Evolutionary conservation across 2,329 filamentous ascomycete genomes (phyloP).

Genomic region (Fusarium duplospermum): DNA sequence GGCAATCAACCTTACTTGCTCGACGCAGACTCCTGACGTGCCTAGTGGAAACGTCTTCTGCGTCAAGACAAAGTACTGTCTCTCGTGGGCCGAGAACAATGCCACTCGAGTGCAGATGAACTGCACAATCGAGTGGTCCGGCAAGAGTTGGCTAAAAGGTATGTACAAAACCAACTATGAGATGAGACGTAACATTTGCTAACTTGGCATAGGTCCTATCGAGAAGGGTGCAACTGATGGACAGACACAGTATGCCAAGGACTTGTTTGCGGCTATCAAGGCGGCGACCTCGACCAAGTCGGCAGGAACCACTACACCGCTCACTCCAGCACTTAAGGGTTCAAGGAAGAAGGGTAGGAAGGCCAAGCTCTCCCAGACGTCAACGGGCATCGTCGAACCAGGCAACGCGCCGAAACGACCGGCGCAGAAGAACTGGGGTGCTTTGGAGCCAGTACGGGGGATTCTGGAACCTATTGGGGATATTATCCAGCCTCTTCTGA

Average conservation of each 20-base stretch:
- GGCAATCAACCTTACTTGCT: conserved; percentile 82
- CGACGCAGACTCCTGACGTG: conserved; percentile 92
- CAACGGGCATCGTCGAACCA: conserved; percentile 54
- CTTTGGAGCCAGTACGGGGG: conserved; percentile 81
- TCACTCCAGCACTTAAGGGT: conserved; percentile 61
- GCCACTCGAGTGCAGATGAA: conserved; percentile 87
- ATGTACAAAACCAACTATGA: conserved; percentile 44
- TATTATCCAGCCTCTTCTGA: conserved; percentile 77
- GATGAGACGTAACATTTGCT: conserved; percentile 36
- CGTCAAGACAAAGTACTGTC: conserved; percentile 93
- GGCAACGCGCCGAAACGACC: conserved; percentile 56
- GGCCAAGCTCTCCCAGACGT: conserved; percentile 59
- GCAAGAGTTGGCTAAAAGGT: conserved; percentile 99
- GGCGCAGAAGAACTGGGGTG: conserved; percentile 73
- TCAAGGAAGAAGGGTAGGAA: conserved; percentile 72
- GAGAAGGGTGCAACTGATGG: conserved; percentile 96
- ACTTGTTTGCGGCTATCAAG: conserved; percentile 80
- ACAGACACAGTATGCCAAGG: conserved; percentile 84
- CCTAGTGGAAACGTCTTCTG: conserved; percentile 92
- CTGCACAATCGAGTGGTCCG: conserved; percentile 93
- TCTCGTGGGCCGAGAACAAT: conserved; percentile 92
- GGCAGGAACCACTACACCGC: conserved; percentile 57
- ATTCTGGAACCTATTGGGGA: conserved; percentile 77
- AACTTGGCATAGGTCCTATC: conserved; percentile 77
- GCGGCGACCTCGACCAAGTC: conserved; percentile 76